These are phyloP conservation scores for Termitomyces heimii DNA, from an alignment of 768 basidiomycete genomes.

Conservation along the genomic window DNA sequence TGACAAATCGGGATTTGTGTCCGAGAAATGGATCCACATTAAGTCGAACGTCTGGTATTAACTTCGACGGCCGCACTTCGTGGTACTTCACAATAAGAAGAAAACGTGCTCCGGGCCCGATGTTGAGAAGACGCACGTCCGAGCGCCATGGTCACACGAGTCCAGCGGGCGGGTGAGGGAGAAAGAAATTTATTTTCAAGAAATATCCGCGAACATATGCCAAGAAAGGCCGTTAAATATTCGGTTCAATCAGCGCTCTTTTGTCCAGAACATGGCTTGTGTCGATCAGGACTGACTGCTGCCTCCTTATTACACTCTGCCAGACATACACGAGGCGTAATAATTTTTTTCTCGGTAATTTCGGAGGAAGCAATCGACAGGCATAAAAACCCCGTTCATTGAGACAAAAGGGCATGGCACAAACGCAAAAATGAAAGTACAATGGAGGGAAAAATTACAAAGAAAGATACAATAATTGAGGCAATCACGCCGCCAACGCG, in stretches of 20 bases:
- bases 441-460: not conserved
- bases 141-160: not conserved
- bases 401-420: not conserved
- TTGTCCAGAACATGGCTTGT: not conserved
- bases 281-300: not conserved
- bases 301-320: not conserved
- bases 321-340: not conserved
- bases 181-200: not conserved
- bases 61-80: not conserved
- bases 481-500: constrained; percentile 4
- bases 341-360: not conserved
- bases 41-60: not conserved
- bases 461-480: not conserved
- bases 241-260: not conserved
- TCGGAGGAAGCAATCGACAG: not conserved
- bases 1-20: not conserved
- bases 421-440: not conserved
- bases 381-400: not conserved
- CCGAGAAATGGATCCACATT: not conserved
- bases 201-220: not conserved
- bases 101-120: not conserved
- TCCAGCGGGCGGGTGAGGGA: not conserved
- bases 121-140: not conserved
- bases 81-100: not conserved
- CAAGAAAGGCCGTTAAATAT: not conserved